Base-by-base conservation (phyloP, 345 rosid species). In the Clausena lansium region DNA sequence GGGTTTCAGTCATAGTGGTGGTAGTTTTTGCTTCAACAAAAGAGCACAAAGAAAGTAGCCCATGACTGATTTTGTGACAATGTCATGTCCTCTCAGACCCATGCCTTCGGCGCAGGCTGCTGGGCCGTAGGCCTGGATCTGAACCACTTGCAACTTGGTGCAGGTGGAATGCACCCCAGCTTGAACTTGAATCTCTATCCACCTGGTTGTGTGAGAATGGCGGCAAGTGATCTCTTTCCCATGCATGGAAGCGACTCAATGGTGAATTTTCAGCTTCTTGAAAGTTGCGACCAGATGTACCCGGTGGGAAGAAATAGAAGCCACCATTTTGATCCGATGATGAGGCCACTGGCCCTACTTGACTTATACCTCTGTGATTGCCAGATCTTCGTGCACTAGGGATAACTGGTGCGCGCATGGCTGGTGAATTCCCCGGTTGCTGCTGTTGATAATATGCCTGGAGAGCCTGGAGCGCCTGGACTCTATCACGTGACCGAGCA, bases 391-490 rank as follows among this genome's bases (percentile, higher is more conserved):
- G 85, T 6, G 85, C 78, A 61, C 91, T 85, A 0, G 93, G 74
- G 73, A 83, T 70, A 9, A 85, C 54, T 6, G 96, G 94, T n/a
- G 90, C 52, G n/a, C 87, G 89, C 45, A 89, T 86, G 27, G 86
- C 58, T 32, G 88, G 92, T 4, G 91, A 74, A 60, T 77, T 86
- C 66, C 83, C 84, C 0, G 90, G 93, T 68, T 83, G 85, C 45
- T 86, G 98, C 81, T 88, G 99, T 74, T 94, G 99, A 85, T 92
- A 96, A 85, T 92, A 96, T 47, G 97, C 98, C 82, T 94, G 97
- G 54, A 94, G 92, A 54, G 97, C 99, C 82, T 94, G 97, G 57
- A 94, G 91, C 50, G 98, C 98, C 82, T 92, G 99, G 75, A 91
- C 91, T 83, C 98, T 85, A 75, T 92, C 97, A 58, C 92, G 89